Evolutionary conservation across 371 early-diverging fungal genomes (phyloP), one percentile per base, ranked within the genome.

Genomic region (Haplosporangium sp.): DNA sequence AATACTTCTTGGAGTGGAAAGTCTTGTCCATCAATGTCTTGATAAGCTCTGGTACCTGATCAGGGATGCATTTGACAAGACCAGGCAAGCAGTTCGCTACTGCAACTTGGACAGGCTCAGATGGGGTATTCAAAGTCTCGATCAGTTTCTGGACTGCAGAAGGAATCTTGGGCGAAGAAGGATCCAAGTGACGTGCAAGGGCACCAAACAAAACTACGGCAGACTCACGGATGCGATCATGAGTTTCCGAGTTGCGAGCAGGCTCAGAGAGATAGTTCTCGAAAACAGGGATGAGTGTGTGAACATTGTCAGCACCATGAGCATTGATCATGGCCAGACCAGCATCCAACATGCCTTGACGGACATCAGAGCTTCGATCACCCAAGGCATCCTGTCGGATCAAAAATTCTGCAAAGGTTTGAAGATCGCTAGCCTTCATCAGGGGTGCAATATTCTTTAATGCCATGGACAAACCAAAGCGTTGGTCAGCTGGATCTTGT

Each of bases 71-170:
- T 81, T 94, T 94, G 69, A 96, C 88, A 60, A 98, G 85, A n/a
- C 95, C 93, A n/a, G 97, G 96, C 67, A 99, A 85, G 74, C 98
- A 98, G 67, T 96, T 93, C 7, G 95, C 88, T 17, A 98, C 98
- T 17, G 98, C 97, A 35, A 92, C 87, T 85, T 99, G 99, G 20
- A 99, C 98, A 6, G 94, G 82, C 84, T 98, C 99, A 0, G 97
- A 95, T 4, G 99, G 99, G 11, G 98, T 99, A 59, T 92, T 88
- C 60, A 98, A 86, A 2, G 99, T 94, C 20, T 91, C 96, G 40
- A 98, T 87, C 62, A 99, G 84, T 76, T 93, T 95, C 45, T 92
- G 90, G 7, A 98, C 92, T 42, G 96, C 95, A 9, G 89, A 88
- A 1, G 89, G 90, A 45, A 97, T 92, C 78, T 92, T 91, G 61